Evolutionary conservation across 352 stramenopile species (phyloP).

Genomic region (Saprolegnia parasitica): DNA sequence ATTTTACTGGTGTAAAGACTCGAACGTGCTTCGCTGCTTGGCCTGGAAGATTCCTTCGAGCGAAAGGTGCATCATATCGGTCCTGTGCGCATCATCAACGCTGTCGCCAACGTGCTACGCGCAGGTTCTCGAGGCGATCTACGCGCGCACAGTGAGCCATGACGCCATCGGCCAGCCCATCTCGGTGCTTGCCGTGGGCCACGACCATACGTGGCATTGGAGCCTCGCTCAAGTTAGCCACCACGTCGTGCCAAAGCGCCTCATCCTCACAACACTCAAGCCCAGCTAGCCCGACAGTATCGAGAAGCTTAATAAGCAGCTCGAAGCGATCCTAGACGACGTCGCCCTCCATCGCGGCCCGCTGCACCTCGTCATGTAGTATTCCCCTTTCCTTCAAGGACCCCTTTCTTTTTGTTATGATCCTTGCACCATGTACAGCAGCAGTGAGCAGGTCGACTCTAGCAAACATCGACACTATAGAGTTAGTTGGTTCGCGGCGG

Average conservation of each 20-base stretch:
- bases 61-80: no score
- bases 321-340: conserved; percentile 4
- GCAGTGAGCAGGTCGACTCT: neutral
- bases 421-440: neutral
- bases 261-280: neutral
- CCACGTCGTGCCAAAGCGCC: neutral
- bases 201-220: conserved; percentile 10
- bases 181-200: neutral
- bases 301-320: conserved; percentile 11
- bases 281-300: neutral
- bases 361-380: neutral
- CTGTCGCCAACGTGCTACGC: neutral
- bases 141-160: neutral
- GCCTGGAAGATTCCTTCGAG: no score
- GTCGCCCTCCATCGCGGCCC: neutral
- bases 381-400: neutral
- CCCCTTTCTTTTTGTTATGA: neutral
- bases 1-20: no score
- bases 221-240: neutral
- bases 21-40: no score
- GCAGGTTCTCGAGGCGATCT: conserved; percentile 2
- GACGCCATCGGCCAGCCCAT: neutral
- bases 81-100: neutral
- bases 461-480: no score
- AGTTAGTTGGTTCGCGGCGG: no score